These are phyloP conservation scores for Ceriops zippeliana DNA, from an alignment of 345 rosid genomes.

Conservation along the genomic window DNA sequence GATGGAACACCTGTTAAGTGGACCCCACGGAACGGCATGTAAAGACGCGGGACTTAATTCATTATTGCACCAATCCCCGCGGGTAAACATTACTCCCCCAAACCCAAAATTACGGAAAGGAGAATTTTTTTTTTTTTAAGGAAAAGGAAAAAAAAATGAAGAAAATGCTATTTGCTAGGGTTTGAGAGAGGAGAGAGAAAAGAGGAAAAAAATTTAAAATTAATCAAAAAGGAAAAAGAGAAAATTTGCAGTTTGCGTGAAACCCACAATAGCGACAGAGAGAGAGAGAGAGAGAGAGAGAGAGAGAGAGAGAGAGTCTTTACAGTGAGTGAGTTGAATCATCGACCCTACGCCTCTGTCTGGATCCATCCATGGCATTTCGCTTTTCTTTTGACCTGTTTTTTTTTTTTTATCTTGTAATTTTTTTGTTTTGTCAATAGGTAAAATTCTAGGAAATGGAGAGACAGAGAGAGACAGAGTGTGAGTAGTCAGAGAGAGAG, in stretches of 20 bases:
- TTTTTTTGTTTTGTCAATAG: slow-evolving; percentile 21
- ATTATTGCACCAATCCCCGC: no score
- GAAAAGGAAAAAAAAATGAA: neutral
- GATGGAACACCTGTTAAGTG: no score
- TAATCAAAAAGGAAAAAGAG: neutral
- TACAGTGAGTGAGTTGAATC: slow-evolving; percentile 32
- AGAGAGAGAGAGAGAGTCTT: slow-evolving; percentile 6
- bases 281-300: slow-evolving; percentile 14
- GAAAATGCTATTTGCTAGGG: slow-evolving; percentile 13
- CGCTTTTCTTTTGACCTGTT: slow-evolving; percentile 32
- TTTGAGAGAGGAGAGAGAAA: slow-evolving; percentile 5
- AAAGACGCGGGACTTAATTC: no score
- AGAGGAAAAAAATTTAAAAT: neutral
- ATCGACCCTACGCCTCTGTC: slow-evolving; percentile 38
- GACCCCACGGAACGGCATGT: no score
- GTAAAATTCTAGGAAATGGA: slow-evolving; percentile 12
- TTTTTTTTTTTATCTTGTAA: slow-evolving; percentile 38
- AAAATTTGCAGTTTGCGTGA: neutral
- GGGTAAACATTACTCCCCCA: no score
- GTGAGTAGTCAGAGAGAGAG: slow-evolving; percentile 19
- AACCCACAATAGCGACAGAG: slow-evolving; percentile 37
- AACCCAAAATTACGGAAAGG: no score
- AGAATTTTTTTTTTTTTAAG: neutral
- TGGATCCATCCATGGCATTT: slow-evolving; percentile 23
- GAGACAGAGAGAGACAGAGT: slow-evolving; percentile 19